Evolutionary conservation across 192 early-diverging fungal genomes (phyloP).

Genomic region (Backusella tarrabulga): DNA sequence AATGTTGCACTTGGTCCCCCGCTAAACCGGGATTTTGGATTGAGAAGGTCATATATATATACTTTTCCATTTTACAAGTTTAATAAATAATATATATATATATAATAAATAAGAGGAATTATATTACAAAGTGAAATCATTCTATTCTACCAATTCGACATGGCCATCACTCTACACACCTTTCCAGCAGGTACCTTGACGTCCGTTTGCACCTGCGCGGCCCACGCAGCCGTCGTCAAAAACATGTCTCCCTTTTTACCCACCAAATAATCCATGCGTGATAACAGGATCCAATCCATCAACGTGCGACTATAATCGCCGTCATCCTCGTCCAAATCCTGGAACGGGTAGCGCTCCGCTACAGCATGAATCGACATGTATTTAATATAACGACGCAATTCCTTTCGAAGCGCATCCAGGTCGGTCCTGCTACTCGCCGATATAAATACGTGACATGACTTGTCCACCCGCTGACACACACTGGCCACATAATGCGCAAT

Average conservation of each 20-base stretch:
- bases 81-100: background rate
- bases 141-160: background rate
- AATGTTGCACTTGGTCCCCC: background rate
- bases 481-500: background rate
- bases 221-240: constrained; percentile 31
- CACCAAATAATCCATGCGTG: constrained; percentile 32
- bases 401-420: background rate
- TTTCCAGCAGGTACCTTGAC: background rate
- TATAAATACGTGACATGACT: constrained; percentile 21
- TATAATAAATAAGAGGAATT: background rate
- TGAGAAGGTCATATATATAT: no score
- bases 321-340: background rate
- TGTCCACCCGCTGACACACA: background rate
- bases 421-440: background rate
- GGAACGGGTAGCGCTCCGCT: background rate
- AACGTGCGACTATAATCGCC: constrained; percentile 13
- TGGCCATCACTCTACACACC: background rate
- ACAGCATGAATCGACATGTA: constrained; percentile 12
- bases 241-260: constrained; percentile 16
- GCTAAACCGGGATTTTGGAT: background rate
- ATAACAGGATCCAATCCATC: constrained; percentile 36
- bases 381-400: background rate
- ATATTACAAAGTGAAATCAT: background rate
- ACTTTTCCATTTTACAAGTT: no score
- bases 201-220: constrained; percentile 30